Evolutionary conservation across 305 asterid genomes (phyloP), one percentile per base, ranked within the genome.

Genomic region (Fraxinus nigra): DNA sequence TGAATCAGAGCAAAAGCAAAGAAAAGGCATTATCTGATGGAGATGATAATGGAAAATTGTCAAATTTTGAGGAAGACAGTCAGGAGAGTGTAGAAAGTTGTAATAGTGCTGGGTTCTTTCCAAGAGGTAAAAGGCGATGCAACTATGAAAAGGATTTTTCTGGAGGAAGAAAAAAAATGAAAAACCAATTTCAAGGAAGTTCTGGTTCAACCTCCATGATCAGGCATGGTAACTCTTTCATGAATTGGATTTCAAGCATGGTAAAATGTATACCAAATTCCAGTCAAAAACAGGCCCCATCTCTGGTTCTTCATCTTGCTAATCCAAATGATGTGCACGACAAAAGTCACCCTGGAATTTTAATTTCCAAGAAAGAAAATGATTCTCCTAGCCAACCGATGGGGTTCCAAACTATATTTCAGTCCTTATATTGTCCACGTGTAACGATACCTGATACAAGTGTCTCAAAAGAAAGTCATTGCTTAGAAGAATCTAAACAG

Each of bases 171-270:
- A 91, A 93, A 85, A 90, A 93, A 89, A 48, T 77, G 78, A 92
- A 83, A 87, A 85, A 2, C 6, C 83, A 81, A 80, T 32, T 70
- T 5, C 83, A 85, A 20, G 89, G 70, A 74, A 85, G 67, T 82
- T 79, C 80, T 77, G 89, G 75, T 61, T 84, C 89, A 43, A 79
- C 83, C 3, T 84, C 92, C 38, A 28, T 63, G 9, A 72, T 30
- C 13, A 82, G 77, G 84, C 83, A 67, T 0, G 86, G 85, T 75
- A 90, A 93, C 88, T 92, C 97, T n/a, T 95, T 95, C 81, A 63
- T 90, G 92, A 90, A 79, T 78, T 95, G 95, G 97, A 90, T 95
- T 69, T 90, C 97, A 4, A 93, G 91, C 85, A 87, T 95, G 97
- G 92, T 89, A 76, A 93, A 91, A 77, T 95, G 97, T 28, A 83